Base-by-base conservation (phyloP, 768 basidiomycete species). In the Termitomyces sp. region DNA sequence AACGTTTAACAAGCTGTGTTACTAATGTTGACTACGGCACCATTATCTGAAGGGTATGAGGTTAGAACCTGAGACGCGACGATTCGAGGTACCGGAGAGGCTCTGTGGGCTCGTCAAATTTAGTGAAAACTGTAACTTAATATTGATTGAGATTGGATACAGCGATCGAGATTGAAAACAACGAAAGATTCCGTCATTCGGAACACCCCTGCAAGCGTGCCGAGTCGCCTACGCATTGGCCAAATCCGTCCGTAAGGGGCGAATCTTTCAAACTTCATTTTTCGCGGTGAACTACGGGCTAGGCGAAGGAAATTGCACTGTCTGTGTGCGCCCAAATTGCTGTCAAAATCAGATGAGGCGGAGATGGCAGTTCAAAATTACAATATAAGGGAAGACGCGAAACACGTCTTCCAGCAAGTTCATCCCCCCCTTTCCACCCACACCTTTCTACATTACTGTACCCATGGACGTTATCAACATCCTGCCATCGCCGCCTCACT, bases 401-500 rank as follows among this genome's bases (percentile, higher is more conserved):
- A 55, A 52, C 53, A 52, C 57, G 55, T 57, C 52, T 37, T 55
- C n/a, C 37, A 52, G 44, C 61, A 49, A 26, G 16, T 41, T 22
- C 22, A 47, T 24, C 26, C 10, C 34, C 9, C 26, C 26, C 50
- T 41, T 49, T 44, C 48, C 18, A 42, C 16, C 34, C 42, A 36
- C 50, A 32, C 41, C 14, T 26, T 54, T 31, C 46, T 24, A 18
- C 42, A 53, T 22, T 56, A 59, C 58, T 55, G 18, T n/a, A 37
- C 56, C 34, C 60, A 78, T 79, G 78, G 72, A 77, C 60, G 63
- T 76, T 57, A 66, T 75, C 59, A 72, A 70, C 55, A 64, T 85
- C 57, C 72, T 86, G 59, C 81, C 82, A 27, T 80, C 81, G 1
- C 83, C 84, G 26, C 72, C 78, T 46, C 74, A 80, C 22, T 71